A percentile compares a stretch with the other conserved stretches of the same genome.
These are phyloP conservation scores for Thermomyces lanuginosus DNA, from an alignment of 2,329 filamentous ascomycete genomes.

Conservation along the genomic window DNA sequence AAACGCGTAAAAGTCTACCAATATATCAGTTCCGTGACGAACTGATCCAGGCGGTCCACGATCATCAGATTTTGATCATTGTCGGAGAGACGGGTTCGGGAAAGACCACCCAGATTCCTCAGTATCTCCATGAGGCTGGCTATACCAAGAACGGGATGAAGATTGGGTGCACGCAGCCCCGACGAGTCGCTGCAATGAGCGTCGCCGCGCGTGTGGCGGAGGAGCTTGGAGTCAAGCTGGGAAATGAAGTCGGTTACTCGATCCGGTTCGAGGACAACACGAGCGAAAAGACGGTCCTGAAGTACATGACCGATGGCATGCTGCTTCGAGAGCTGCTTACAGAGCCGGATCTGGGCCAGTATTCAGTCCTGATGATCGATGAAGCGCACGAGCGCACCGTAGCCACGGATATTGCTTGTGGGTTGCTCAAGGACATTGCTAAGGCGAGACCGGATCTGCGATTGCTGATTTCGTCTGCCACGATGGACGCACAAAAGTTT, in stretches of 20 bases:
- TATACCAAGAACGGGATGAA: slow-evolving; percentile 73
- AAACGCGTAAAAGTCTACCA: slow-evolving; percentile 76
- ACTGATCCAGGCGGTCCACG: slow-evolving; percentile 68
- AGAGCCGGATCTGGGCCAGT: slow-evolving; percentile 65
- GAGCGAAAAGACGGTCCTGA: slow-evolving; percentile 75
- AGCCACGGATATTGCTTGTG: slow-evolving; percentile 76
- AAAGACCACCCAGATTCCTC: slow-evolving; percentile 88
- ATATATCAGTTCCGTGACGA: slow-evolving; percentile 78
- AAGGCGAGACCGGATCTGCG: slow-evolving; percentile 72
- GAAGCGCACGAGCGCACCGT: slow-evolving; percentile 92
- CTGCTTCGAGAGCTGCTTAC: slow-evolving; percentile 77
- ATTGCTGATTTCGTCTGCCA: slow-evolving; percentile 82
- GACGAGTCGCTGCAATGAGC: slow-evolving; percentile 92
- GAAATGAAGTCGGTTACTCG: slow-evolving; percentile 82
- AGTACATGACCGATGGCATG: slow-evolving; percentile 98
- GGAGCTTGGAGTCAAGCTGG: slow-evolving; percentile 78
- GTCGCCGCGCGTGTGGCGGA: slow-evolving; percentile 92
- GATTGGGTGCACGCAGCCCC: slow-evolving; percentile 83
- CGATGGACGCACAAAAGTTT: slow-evolving; percentile 87
- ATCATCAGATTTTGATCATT: slow-evolving; percentile 78
- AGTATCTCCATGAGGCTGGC: slow-evolving; percentile 83
- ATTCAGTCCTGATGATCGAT: slow-evolving; percentile 87
- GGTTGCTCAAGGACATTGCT: slow-evolving; percentile 75
- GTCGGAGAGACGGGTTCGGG: slow-evolving; percentile 90
- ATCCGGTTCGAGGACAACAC: slow-evolving; percentile 92